Conservation (phyloP, 331 rosid species). For the Erythrophleum ivorense region DNA sequence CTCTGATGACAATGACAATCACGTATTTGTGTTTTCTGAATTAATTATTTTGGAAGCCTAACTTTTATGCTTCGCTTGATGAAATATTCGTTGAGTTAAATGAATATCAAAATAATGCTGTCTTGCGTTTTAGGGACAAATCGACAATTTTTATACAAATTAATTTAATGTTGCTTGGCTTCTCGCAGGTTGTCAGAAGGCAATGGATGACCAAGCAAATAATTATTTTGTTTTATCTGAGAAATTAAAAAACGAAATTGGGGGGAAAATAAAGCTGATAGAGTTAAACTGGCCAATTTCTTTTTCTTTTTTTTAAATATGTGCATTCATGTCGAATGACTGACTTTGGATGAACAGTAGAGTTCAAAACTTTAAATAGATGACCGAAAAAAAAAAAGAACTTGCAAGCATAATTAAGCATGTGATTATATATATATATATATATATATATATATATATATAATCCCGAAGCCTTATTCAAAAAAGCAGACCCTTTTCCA, state of each 20-base stretch:
- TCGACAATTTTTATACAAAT: neutral
- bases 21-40: neutral
- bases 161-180: neutral
- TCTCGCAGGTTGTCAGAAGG: constrained; percentile 15
- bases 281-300: neutral
- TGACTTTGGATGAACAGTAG: neutral
- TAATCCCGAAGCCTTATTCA: neutral
- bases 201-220: neutral
- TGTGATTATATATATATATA: constrained; percentile 4
- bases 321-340: neutral
- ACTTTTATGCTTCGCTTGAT: neutral
- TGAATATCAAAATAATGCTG: neutral
- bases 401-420: neutral
- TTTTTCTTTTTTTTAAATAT: neutral
- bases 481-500: neutral
- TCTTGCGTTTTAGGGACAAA: neutral
- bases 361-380: neutral
- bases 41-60: neutral
- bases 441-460: no score
- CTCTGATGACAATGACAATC: neutral
- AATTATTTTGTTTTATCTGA: neutral
- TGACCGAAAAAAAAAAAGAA: neutral
- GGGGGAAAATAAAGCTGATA: neutral
- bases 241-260: neutral
- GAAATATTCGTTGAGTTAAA: neutral